These are phyloP conservation scores for Cardiospermum halicacabum DNA, from an alignment of 345 rosid species.

Conservation along the genomic window DNA sequence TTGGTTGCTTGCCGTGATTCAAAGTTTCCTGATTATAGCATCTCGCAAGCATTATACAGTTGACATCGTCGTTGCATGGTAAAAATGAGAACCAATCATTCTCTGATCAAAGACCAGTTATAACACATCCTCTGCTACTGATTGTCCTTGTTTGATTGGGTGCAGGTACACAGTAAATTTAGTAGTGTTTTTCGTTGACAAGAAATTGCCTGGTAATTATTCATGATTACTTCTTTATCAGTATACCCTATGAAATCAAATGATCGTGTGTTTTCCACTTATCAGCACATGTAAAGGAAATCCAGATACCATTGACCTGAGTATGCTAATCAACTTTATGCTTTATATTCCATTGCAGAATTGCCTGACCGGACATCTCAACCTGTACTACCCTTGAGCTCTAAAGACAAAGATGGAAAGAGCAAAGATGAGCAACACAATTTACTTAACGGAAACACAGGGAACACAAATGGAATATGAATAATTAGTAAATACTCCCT, in stretches of 20 bases:
- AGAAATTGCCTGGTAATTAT: slow-evolving; percentile 63
- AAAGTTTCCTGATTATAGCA: slow-evolving; percentile 81
- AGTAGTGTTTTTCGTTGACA: slow-evolving; percentile 57
- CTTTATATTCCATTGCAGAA: slow-evolving; percentile 37
- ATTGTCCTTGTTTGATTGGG: slow-evolving; percentile 5
- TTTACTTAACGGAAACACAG: slow-evolving; percentile 46
- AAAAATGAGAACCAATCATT: slow-evolving; percentile 9
- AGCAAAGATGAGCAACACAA: slow-evolving; percentile 59
- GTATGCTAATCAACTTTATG: not conserved
- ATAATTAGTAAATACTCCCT: not conserved
- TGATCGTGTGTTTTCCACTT: not conserved
- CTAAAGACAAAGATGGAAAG: slow-evolving; percentile 48
- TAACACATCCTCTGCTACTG: not conserved
- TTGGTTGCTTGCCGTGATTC: slow-evolving; percentile 66
- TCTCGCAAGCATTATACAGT: slow-evolving; percentile 86
- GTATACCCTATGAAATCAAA: not conserved
- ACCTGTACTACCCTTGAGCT: slow-evolving; percentile 45
- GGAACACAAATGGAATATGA: slow-evolving; percentile 28
- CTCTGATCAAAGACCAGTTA: not conserved
- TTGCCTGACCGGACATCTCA: slow-evolving; percentile 55
- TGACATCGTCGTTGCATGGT: slow-evolving; percentile 87
- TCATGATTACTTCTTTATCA: not conserved
- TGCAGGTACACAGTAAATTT: slow-evolving; percentile 84
- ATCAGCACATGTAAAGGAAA: not conserved
- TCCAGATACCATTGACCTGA: not conserved